phyloP scores from a whole-genome alignment of 345 rosid genomes.

The Orychophragmus violaceus region DNA sequence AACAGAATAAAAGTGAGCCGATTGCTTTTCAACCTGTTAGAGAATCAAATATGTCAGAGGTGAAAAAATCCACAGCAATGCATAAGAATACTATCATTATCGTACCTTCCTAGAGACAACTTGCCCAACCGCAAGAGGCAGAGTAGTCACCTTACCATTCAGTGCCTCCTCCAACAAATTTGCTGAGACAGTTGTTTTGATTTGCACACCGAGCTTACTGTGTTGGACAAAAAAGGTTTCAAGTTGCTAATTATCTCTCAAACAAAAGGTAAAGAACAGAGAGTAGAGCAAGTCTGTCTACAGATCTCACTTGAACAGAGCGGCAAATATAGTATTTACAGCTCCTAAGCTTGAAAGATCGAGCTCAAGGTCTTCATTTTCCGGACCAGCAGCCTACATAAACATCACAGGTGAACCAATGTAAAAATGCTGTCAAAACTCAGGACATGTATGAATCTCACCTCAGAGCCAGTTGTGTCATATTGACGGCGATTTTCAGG shows the following conservation, averaged over 20 bases:
- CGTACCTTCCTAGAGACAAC: constrained; percentile 69
- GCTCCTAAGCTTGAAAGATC: constrained; percentile 98
- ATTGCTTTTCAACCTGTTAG: constrained; percentile 91
- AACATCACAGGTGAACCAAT: constrained; percentile 1
- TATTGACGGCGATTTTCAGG: constrained; percentile 76
- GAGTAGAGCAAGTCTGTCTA: neutral
- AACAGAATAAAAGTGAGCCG: constrained; percentile 92
- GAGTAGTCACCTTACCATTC: constrained; percentile 55
- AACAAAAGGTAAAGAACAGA: neutral
- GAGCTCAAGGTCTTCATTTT: constrained; percentile 78
- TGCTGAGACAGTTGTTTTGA: constrained; percentile 92
- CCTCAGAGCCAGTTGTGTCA: constrained; percentile 91
- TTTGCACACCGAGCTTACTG: constrained; percentile 96
- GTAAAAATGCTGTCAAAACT: no score
- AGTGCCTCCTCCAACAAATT: constrained; percentile 82
- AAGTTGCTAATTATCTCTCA: neutral
- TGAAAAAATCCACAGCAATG: constrained; percentile 14
- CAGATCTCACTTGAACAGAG: constrained; percentile 67
- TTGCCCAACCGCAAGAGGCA: constrained; percentile 53
- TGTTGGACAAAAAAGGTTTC: neutral
- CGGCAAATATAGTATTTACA: constrained; percentile 92
- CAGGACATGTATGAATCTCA: constrained; percentile 30
- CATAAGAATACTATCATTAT: constrained; percentile 11
- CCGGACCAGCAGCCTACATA: constrained; percentile 63
- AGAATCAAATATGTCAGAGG: constrained; percentile 15